Percentiles rank a stretch among this genome's conserved stretches.
These are phyloP conservation scores for Ustilago shanxiensis DNA, from an alignment of 1,284 basidiomycete genomes.

Conservation along the genomic window DNA sequence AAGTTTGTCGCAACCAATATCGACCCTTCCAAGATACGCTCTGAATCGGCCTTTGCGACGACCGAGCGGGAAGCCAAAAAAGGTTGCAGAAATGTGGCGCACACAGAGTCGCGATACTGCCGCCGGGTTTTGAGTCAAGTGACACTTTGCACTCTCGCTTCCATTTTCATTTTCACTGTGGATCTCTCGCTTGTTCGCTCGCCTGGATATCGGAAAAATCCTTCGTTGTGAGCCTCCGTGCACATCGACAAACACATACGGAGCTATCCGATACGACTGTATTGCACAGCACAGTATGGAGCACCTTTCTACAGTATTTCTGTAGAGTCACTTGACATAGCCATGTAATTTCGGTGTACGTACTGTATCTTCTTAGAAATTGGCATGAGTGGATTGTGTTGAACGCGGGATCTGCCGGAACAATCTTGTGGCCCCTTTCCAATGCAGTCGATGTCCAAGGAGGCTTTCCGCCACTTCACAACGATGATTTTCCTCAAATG, in stretches of 20 bases:
- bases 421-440: neutral
- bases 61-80: too few relatives aligned
- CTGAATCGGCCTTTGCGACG: too few relatives aligned
- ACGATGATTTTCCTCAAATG: neutral
- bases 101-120: neutral
- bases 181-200: neutral
- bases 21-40: too few relatives aligned
- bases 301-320: too few relatives aligned
- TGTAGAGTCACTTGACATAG: neutral
- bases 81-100: neutral
- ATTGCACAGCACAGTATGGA: too few relatives aligned
- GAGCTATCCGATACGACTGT: neutral
- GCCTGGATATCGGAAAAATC: neutral
- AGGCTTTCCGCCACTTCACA: constrained; percentile 1
- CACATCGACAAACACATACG: neutral
- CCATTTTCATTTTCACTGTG: too few relatives aligned
- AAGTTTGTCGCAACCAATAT: neutral
- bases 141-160: neutral
- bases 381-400: too few relatives aligned
- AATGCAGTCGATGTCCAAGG: neutral
- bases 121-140: neutral
- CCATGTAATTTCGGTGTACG: too few relatives aligned
- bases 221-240: too few relatives aligned
- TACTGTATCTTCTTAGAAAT: neutral
- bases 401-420: neutral